phyloP scores from a whole-genome alignment of 306 rosid species.

The Chamaecrista fasciculata region DNA sequence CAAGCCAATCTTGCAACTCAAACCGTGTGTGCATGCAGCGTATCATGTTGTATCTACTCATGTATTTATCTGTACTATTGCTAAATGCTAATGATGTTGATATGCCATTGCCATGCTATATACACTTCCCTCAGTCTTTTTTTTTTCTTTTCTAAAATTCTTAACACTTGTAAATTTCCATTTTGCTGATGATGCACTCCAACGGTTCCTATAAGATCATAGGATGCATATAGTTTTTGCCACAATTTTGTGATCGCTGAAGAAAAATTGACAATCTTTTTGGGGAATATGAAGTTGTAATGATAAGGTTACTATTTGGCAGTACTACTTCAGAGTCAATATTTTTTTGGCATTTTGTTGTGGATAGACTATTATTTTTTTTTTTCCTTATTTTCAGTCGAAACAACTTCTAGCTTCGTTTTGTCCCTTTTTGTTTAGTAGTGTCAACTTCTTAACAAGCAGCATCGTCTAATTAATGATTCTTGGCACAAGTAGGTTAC shows the following conservation, averaged over 20 bases:
- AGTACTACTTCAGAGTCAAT: not conserved
- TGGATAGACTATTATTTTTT: too few relatives aligned
- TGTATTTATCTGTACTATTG: not conserved
- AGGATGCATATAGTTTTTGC: not conserved
- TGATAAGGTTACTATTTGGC: not conserved
- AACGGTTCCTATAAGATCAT: not conserved
- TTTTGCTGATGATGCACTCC: not conserved
- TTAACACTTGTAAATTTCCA: not conserved
- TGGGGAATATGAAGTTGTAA: not conserved
- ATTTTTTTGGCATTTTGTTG: not conserved
- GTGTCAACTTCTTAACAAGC: not conserved
- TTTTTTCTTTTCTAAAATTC: not conserved
- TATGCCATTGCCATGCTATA: not conserved
- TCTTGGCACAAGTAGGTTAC: not conserved
- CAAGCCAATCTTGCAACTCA: not conserved
- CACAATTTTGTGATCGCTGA: not conserved
- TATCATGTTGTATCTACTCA: not conserved
- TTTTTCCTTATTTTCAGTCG: too few relatives aligned
- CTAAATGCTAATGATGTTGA: not conserved
- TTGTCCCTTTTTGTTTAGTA: not conserved
- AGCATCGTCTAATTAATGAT: not conserved
- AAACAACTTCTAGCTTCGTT: too few relatives aligned
- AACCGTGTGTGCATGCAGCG: not conserved
- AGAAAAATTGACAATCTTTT: not conserved
- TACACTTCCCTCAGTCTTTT: not conserved